Conservation (phyloP, 371 early-diverging fungal species). For the Circinella minor region DNA sequence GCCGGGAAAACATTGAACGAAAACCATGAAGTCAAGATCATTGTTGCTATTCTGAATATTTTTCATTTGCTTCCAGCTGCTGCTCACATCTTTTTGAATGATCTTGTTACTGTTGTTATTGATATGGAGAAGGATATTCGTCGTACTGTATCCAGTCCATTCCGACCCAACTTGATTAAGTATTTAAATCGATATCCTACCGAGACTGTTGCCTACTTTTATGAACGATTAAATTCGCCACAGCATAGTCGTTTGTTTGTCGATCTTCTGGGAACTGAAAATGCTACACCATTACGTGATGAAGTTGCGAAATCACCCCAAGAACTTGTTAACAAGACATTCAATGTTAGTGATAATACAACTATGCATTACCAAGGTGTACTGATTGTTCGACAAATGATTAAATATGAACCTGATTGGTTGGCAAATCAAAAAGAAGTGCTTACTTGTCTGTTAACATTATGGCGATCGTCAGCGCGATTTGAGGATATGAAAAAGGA, state of each 20-base stretch:
- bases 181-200: constrained; percentile 87
- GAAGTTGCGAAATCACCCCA: constrained; percentile 68
- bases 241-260: constrained; percentile 72
- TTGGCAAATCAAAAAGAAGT: constrained; percentile 50
- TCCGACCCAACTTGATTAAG: constrained; percentile 87
- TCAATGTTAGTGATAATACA: constrained; percentile 32
- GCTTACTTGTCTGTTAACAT: constrained; percentile 52
- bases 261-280: constrained; percentile 64
- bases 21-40: constrained; percentile 88
- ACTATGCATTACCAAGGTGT: constrained; percentile 67
- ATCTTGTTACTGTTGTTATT: constrained; percentile 83
- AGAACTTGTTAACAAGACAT: constrained; percentile 63
- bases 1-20: constrained; percentile 86
- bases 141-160: constrained; percentile 89
- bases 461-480: constrained; percentile 64
- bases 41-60: constrained; percentile 92
- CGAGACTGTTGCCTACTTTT: constrained; percentile 88
- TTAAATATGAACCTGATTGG: constrained; percentile 66
- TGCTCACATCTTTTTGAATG: constrained; percentile 91
- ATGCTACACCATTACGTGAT: constrained; percentile 70
- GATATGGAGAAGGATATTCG: constrained; percentile 84
- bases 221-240: constrained; percentile 67
- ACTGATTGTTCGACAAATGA: constrained; percentile 66
- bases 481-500: constrained; percentile 58
- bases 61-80: constrained; percentile 92